Evolutionary conservation across 192 early-diverging fungal species (phyloP), one percentile per base, ranked within the genome.

Genomic region (Podila epigama): DNA sequence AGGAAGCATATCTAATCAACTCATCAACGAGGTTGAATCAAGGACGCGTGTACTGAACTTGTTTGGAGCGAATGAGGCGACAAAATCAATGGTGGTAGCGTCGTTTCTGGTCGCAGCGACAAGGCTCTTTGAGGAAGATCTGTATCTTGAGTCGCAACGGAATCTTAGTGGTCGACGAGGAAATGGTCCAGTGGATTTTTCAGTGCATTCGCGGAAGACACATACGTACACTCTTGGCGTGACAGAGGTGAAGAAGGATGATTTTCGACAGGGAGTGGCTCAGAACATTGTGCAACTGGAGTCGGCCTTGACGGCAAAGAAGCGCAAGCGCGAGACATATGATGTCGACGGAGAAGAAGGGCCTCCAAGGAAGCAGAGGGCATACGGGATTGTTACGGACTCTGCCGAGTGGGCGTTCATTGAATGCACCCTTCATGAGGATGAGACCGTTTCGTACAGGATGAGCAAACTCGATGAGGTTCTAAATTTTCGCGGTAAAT

Each of bases 241-340:
- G 15, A 68, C 66, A 15, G 68, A 68, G 58, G 51, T 68, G 18
- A 68, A 68, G 66, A 60, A 57, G 52, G 59, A 69, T 18, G 32
- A 61, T 44, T 62, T 57, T 18, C 8, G n/a, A 28, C 68, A 69
- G 20, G 58, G 67, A 0, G 36, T 55, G 0, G 58, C 36, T 34
- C 57, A 60, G 27, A 69, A 69, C 51, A 60, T 69, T 44, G 68
- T 69, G 12, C 68, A 62, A 27, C 51, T 69, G 41, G 68, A 61
- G 31, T 61, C 68, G 16, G 53, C 60, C 5, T 57, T 69, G 31
- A 54, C 67, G 20, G 2, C n/a, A 20, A 69, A 39, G 68, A 69
- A 69, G n/a, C 68, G 60, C 4, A 62, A 57, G 53, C 16, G 58
- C 4, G 37, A 27, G 8, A 34, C 6, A 27, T 18, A 59, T 44